A percentile compares a stretch with the other conserved stretches of the same genome.
Conservation (phyloP, 2,329 filamentous ascomycete genomes). For the Arthrobotrys conoides region DNA sequence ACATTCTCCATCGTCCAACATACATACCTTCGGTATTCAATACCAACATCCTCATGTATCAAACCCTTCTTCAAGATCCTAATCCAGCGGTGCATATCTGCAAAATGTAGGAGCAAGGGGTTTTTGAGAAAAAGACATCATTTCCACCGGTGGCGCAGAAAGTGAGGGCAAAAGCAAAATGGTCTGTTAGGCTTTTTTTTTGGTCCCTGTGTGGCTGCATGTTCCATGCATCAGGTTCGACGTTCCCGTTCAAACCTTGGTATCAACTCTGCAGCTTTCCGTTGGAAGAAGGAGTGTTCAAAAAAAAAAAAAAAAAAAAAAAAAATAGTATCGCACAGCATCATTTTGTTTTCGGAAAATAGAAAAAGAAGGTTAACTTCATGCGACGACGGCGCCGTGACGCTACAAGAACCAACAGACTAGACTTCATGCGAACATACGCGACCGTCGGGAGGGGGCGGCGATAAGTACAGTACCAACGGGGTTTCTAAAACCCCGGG, state of each 20-base stretch:
- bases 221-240: slow-evolving; percentile 12
- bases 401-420: no score
- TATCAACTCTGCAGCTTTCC: slow-evolving; percentile 22
- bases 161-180: slow-evolving; percentile 11
- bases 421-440: no score
- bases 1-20: no score
- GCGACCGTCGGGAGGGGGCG: not conserved
- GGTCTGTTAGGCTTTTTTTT: no score
- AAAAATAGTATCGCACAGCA: no score
- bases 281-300: slow-evolving; percentile 30
- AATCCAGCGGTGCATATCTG: slow-evolving; percentile 24
- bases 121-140: slow-evolving; percentile 19
- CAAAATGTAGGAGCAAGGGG: slow-evolving; percentile 33
- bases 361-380: not conserved
- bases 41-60: no score
- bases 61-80: not conserved
- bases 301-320: no score
- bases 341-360: slow-evolving; percentile 37
- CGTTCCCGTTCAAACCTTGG: slow-evolving; percentile 27
- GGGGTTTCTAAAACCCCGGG: not conserved
- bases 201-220: slow-evolving; percentile 2
- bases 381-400: slow-evolving; percentile 5
- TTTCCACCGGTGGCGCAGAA: slow-evolving; percentile 46
- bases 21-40: no score
- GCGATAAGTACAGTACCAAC: not conserved